These are phyloP conservation scores for Dissophora globulifera DNA, from an alignment of 192 early-diverging fungal genomes.

Conservation along the genomic window DNA sequence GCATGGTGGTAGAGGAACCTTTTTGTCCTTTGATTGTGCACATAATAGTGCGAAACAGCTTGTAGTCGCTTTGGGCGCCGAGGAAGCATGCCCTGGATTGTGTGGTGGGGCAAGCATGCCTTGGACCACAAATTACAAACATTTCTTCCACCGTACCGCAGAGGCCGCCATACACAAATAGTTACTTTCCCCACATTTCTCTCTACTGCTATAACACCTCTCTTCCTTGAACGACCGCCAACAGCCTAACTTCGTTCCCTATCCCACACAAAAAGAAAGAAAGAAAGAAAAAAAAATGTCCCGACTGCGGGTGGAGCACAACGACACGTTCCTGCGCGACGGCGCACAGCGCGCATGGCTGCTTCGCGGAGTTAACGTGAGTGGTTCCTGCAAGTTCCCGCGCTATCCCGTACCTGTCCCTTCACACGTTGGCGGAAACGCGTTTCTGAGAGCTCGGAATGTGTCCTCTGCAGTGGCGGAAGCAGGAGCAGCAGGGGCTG, in stretches of 20 bases:
- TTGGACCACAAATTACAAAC: slow-evolving; percentile 11
- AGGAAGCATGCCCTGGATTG: no score
- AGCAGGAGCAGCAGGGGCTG: no score
- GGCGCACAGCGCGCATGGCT: slow-evolving; percentile 55
- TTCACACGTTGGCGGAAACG: slow-evolving; percentile 23
- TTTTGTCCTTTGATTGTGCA: no score
- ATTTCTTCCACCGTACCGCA: slow-evolving; percentile 1
- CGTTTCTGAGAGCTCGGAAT: no score
- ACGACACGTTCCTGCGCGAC: slow-evolving; percentile 32
- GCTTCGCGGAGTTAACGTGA: slow-evolving; percentile 67
- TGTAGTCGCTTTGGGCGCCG: no score
- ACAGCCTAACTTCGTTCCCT: neutral
- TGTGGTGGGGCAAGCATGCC: neutral
- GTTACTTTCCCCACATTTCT: neutral
- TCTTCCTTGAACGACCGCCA: neutral
- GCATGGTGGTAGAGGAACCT: no score
- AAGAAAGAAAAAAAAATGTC: no score
- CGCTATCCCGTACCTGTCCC: slow-evolving; percentile 40
- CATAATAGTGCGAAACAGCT: no score
- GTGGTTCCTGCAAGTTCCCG: slow-evolving; percentile 66
- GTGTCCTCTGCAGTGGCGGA: no score
- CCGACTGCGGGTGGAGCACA: slow-evolving; percentile 16
- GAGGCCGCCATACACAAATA: neutral
- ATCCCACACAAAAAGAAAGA: neutral
- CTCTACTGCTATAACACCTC: neutral